Base-by-base conservation (phyloP, 2,329 filamentous ascomycete genomes). In the Tolypocladium tropicale region DNA sequence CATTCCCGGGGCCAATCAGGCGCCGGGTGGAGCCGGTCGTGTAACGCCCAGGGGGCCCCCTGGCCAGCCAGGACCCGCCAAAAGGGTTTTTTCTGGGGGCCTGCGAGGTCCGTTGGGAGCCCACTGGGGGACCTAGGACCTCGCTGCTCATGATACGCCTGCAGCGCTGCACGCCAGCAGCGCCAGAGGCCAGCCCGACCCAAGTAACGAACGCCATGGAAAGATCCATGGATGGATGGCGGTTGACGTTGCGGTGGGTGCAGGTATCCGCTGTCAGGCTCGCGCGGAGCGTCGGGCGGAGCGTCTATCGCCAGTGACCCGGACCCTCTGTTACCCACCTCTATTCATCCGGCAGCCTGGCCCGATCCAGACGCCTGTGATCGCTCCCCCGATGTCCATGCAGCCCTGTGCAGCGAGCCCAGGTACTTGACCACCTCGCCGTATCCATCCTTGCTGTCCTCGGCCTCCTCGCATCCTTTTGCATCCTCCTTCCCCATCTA, bases 401-500 rank as follows among this genome's bases (percentile, higher is more conserved):
- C 25, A 32, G 46, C 46, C 46, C 46, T 49, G 16, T 14, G 23
- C 3, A 30, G 41, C 16, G n/a, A n/a, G n/a, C 2, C 37, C 37
- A 2, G 1, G 43, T 32, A 30, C 36, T 39, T 39, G 36, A n/a
- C 36, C 36, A 18, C 36, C 36, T n/a, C 16, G n/a, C n/a, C n/a
- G 10, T 36, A 41, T 41, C n/a, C 39, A 46, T 28, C 23, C 43
- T 23, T 23, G 12, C n/a, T 21, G 28, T 28, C 23, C 43, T 23
- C 41, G 12, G 25, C 21, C 14, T n/a, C 25, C 16, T 10, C 46
- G 12, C 16, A 28, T 54, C 43, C 46, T 53, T 46, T 61, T 58
- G 54, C n/a, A n/a, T 58, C 51, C 37, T 18, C 46, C 48, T 50
- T 43, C 50, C 39, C n/a, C 28, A 39, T 46, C 53, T 56, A 51